Evolutionary conservation across 164 flowering plant species (phyloP).

Genomic region (Amborella trichopoda): DNA sequence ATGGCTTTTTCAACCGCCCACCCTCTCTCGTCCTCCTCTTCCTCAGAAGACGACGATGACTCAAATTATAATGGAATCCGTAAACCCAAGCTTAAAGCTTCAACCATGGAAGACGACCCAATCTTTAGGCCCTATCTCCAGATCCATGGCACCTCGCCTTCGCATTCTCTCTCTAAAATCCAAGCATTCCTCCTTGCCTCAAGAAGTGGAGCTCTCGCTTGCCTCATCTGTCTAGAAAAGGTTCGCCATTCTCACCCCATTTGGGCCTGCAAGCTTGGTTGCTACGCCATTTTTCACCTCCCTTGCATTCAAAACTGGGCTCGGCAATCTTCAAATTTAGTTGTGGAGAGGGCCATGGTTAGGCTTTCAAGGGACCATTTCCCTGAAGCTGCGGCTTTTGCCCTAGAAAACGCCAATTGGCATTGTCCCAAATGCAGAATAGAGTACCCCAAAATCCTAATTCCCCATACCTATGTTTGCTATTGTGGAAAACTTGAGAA

Average conservation of each 20-base stretch:
- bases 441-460: constrained; percentile 44
- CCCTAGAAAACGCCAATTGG: constrained; percentile 39
- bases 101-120: no score
- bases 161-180: constrained; percentile 66
- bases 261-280: constrained; percentile 70
- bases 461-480: constrained; percentile 53
- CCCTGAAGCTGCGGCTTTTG: constrained; percentile 31
- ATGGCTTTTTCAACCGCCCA: no score
- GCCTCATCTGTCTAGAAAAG: constrained; percentile 86
- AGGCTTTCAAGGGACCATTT: constrained; percentile 32
- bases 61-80: no score
- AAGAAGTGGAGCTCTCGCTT: constrained; percentile 72
- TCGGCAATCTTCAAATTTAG: constrained; percentile 58
- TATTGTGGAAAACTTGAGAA: constrained; percentile 71
- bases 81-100: no score
- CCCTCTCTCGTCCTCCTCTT: no score
- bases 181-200: constrained; percentile 67
- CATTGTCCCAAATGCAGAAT: constrained; percentile 85
- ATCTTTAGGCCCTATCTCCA: constrained; percentile 37
- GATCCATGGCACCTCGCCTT: constrained; percentile 26
- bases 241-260: constrained; percentile 58
- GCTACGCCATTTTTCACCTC: constrained; percentile 83
- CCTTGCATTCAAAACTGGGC: constrained; percentile 87
- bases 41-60: no score
- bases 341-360: constrained; percentile 51